These are phyloP conservation scores for Penicillium fimorum DNA, from an alignment of 495 filamentous ascomycete species.

Conservation along the genomic window DNA sequence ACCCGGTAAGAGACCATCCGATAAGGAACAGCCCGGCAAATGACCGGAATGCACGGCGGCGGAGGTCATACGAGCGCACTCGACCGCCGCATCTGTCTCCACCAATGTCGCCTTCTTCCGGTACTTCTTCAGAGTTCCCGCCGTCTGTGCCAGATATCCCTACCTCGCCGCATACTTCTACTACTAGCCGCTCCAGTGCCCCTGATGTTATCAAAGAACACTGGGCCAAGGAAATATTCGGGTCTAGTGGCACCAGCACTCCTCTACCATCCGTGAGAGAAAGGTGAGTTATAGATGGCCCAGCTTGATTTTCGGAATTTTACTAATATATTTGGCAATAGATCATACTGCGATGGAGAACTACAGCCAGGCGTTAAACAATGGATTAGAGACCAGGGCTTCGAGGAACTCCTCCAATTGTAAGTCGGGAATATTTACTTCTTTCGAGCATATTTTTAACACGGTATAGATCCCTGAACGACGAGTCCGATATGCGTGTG, in stretches of 20 bases:
- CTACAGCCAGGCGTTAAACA: conserved; percentile 36
- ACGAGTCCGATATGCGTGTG: conserved; percentile 49
- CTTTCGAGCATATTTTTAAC: conserved; percentile 2
- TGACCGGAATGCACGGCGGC: conserved; percentile 32
- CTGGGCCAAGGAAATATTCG: conserved; percentile 54
- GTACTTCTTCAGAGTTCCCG: conserved; percentile 20
- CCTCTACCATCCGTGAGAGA: conserved; percentile 38
- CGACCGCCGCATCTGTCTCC: conserved; percentile 33
- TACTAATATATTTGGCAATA: conserved; percentile 18
- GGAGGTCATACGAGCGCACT: conserved; percentile 42
- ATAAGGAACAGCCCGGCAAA: conserved; percentile 27
- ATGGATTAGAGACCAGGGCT: conserved; percentile 37
- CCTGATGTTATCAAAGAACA: conserved; percentile 39
- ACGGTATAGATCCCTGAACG: conserved; percentile 34
- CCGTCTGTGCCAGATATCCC: conserved; percentile 26
- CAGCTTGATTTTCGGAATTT: neutral
- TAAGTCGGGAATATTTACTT: conserved; percentile 23
- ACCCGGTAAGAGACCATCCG: conserved; percentile 11
- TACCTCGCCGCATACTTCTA: conserved; percentile 42
- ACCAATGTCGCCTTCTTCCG: conserved; percentile 35
- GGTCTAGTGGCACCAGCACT: conserved; percentile 37
- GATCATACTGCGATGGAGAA: conserved; percentile 51
- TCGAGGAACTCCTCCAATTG: conserved; percentile 46
- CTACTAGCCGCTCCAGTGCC: conserved; percentile 36
- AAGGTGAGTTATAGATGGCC: conserved; percentile 33